Conservation (phyloP, 1,284 basidiomycete genomes). For the Ceratobasidium sp. region DNA sequence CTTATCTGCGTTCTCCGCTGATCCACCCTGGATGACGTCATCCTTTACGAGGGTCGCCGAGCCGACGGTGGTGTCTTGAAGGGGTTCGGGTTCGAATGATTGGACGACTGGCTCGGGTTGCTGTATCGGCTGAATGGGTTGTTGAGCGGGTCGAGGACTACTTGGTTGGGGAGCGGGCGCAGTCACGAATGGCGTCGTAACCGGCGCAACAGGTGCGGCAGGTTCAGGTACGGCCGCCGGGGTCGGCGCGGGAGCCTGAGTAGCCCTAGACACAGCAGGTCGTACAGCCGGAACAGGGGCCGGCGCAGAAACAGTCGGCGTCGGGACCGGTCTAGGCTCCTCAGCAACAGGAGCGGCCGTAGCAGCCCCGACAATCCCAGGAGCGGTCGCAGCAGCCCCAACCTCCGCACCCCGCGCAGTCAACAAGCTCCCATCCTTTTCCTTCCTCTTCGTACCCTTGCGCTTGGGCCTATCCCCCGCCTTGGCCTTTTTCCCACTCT, state of each 20-base stretch:
- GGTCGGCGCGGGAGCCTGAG: too few relatives aligned
- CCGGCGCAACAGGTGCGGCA: neutral
- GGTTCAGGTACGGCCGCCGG: too few relatives aligned
- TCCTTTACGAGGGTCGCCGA: neutral
- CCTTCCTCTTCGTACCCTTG: constrained; percentile 3
- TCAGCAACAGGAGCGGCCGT: neutral
- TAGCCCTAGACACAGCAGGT: too few relatives aligned
- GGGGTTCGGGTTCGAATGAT: neutral
- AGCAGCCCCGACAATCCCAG: neutral
- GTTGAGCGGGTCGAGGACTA: neutral
- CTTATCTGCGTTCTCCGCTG: neutral
- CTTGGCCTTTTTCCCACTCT: neutral
- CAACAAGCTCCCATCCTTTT: neutral
- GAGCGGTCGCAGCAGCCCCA: neutral
- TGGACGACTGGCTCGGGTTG: neutral
- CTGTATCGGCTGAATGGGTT: neutral
- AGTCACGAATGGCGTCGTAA: neutral
- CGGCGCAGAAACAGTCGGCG: neutral
- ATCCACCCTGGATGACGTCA: neutral
- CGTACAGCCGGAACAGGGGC: neutral
- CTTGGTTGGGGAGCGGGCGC: constrained; percentile 15
- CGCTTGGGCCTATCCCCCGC: too few relatives aligned
- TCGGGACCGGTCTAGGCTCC: neutral
- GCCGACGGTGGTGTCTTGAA: neutral
- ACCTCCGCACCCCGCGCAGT: neutral